Evolutionary conservation across 2,329 filamentous ascomycete species (phyloP).

Genomic region (Alternaria sp.): DNA sequence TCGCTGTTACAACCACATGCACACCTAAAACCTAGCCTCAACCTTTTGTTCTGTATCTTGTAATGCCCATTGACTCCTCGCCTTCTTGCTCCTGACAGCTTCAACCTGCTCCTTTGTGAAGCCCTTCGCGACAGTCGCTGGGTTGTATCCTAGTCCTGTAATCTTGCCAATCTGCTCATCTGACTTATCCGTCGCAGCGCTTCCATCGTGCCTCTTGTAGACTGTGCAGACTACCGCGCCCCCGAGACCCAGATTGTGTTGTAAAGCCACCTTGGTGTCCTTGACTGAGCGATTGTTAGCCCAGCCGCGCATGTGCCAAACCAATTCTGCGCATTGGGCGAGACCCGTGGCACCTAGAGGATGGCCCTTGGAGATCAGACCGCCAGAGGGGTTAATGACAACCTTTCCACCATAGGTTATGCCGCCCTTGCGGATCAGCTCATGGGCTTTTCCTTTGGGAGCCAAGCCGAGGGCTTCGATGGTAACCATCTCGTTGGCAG

Average conservation of each 20-base stretch:
- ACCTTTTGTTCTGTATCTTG: slow-evolving; percentile 78
- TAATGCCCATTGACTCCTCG: slow-evolving; percentile 74
- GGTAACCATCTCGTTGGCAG: slow-evolving; percentile 89
- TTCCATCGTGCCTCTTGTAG: slow-evolving; percentile 83
- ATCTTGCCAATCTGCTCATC: slow-evolving; percentile 70
- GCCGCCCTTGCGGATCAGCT: slow-evolving; percentile 84
- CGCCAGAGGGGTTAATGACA: slow-evolving; percentile 92
- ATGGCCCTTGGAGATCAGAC: slow-evolving; percentile 95
- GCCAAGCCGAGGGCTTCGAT: slow-evolving; percentile 85
- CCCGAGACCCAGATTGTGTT: slow-evolving; percentile 93
- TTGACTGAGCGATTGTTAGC: slow-evolving; percentile 83
- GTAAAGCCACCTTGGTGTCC: slow-evolving; percentile 75
- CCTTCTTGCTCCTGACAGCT: slow-evolving; percentile 73
- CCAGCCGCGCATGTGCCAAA: slow-evolving; percentile 96
- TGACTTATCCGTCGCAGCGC: slow-evolving; percentile 66
- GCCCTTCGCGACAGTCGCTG: slow-evolving; percentile 86
- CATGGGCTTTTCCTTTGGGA: slow-evolving; percentile 84
- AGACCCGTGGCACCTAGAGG: slow-evolving; percentile 93
- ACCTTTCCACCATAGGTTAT: slow-evolving; percentile 88
- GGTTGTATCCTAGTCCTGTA: slow-evolving; percentile 86
- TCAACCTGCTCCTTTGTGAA: slow-evolving; percentile 81
- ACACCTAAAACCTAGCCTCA: slow-evolving; percentile 69
- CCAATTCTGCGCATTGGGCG: slow-evolving; percentile 92
- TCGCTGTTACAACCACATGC: not conserved
- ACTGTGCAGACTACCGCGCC: slow-evolving; percentile 91